Percentiles rank a stretch among this genome's conserved stretches.
Conservation (phyloP, 106 monocot genomes). For the Allium sativum region DNA sequence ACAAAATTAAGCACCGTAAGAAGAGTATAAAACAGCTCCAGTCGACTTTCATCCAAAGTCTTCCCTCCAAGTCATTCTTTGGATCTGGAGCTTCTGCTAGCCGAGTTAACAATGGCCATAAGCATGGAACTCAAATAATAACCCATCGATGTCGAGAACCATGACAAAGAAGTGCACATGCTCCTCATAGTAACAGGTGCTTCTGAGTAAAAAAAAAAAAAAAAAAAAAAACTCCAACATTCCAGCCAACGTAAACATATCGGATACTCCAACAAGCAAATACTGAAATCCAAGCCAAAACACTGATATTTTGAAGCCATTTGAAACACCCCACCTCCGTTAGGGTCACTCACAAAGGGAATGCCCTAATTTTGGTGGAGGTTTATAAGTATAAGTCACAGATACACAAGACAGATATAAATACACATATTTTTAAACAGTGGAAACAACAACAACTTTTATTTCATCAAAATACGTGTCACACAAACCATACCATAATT, state of each 20-base stretch:
- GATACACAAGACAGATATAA: no score
- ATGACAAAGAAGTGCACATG: conserved; percentile 13
- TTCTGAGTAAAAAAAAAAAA: conserved; percentile 22
- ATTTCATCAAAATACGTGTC: no score
- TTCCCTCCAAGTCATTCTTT: conserved; percentile 11
- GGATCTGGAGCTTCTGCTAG: neutral
- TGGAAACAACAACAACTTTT: no score
- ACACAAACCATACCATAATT: no score
- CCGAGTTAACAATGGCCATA: conserved; percentile 10
- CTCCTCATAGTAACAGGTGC: conserved; percentile 14
- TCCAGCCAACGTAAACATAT: conserved; percentile 26
- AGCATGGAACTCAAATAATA: conserved; percentile 23
- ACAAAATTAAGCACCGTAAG: conserved; percentile 16
- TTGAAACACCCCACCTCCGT: no score
- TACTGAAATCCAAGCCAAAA: conserved; percentile 20
- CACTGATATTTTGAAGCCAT: conserved; percentile 2
- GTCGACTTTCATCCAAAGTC: conserved; percentile 1
- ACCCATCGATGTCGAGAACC: conserved; percentile 22
- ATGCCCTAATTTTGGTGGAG: no score
- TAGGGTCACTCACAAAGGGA: no score
- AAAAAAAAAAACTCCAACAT: conserved; percentile 32
- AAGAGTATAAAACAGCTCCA: conserved; percentile 19
- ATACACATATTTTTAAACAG: no score
- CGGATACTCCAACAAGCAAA: conserved; percentile 19
- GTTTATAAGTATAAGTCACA: no score